Evolutionary conservation across 305 asterid genomes (phyloP), one percentile per base, ranked within the genome.

Genomic region (Fraxinus latifolia): DNA sequence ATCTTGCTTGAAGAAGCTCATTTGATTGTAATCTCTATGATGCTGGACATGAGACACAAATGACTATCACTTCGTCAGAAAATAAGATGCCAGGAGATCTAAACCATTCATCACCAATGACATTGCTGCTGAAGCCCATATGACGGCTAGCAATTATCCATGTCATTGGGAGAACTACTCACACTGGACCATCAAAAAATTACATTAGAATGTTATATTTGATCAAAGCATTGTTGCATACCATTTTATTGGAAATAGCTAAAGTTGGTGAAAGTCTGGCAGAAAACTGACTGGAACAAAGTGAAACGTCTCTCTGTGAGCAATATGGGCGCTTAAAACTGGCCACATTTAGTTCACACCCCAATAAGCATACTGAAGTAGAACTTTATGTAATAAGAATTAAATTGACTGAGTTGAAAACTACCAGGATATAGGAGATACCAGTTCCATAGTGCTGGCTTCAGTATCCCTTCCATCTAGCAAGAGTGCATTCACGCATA

Each of bases 221-320:
- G 70, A 12, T 53, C 37, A 55, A 71, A 37, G 80, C 23, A 55
- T 23, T 60, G 81, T 73, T 81, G 42, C 89, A 76, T 90, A 96
- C 98, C 97, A 91, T 94, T 93, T 91, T 91, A 82, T 86, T 92
- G 58, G 96, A 89, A 84, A 96, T 85, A 21, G 93, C 87, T 80
- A 94, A 67, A 78, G 87, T 83, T 77, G 97, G 89, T 83, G 99
- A 94, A 78, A 96, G 90, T 89, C 96, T 90, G 77, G 91, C 92
- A 65, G 84, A 84, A 85, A 94, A 96, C 91, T 93, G 98, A 82
- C 83, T 87, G 89, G 83, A 91, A 77, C 84, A 80, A 79, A 86
- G 86, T 9, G 89, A 84, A 83, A 88, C 86, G 80, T 88, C 91
- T 87, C 85, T 87, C 97, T 92, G 91, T 55, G 82, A 87, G 84